These are phyloP conservation scores for Neurospora sp. DNA, from an alignment of 495 filamentous ascomycete genomes.

Conservation along the genomic window DNA sequence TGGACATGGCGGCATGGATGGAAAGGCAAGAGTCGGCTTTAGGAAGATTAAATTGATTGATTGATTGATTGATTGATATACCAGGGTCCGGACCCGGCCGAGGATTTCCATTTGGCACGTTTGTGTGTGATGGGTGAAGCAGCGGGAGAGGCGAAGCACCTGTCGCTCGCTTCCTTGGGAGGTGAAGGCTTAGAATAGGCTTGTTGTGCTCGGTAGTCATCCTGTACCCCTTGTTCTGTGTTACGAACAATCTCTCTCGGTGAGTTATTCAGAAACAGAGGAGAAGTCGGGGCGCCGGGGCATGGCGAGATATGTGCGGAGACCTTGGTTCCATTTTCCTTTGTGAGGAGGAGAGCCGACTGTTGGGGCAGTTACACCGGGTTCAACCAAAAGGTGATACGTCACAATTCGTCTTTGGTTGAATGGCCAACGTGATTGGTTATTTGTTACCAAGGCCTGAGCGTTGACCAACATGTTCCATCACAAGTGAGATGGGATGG, in stretches of 20 bases:
- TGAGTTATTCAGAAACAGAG: not conserved
- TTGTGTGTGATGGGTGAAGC: not conserved
- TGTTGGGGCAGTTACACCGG: not conserved
- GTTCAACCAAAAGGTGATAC: not conserved
- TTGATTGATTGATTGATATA: not conserved
- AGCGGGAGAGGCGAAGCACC: not conserved
- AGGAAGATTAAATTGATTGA: not conserved
- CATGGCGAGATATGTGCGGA: not conserved
- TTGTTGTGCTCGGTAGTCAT: not conserved
- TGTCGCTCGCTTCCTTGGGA: not conserved
- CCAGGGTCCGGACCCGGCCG: not conserved
- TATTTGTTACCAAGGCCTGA: not conserved
- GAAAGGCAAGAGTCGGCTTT: not conserved
- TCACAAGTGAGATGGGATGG: not conserved
- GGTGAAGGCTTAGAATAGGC: not conserved
- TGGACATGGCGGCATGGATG: not conserved
- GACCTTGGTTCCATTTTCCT: not conserved
- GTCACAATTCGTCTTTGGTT: not conserved
- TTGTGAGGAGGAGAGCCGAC: not conserved
- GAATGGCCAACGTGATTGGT: not conserved
- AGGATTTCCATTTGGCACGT: not conserved
- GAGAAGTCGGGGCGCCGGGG: not conserved
- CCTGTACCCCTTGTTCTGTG: not conserved
- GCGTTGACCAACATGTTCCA: not conserved
- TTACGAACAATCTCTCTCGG: not conserved